phyloP scores from a whole-genome alignment of 176 grass and related monocot species.

The Chloris gayana region DNA sequence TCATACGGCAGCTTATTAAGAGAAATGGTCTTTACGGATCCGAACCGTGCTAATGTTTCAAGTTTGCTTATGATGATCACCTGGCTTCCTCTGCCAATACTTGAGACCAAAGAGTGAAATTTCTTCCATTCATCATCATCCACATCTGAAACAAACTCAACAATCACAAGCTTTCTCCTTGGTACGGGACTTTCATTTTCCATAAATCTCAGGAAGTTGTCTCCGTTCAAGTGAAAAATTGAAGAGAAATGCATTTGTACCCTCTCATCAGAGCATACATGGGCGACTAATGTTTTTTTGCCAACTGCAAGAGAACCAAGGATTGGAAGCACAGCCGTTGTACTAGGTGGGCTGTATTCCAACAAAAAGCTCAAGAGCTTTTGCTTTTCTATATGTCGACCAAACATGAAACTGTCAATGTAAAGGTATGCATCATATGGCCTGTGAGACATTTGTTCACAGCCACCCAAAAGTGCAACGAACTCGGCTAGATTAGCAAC shows the following conservation, averaged over 20 bases:
- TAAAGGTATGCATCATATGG: slow-evolving; percentile 10
- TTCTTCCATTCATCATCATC: background rate
- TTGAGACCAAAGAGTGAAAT: background rate
- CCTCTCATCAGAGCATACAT: slow-evolving; percentile 23
- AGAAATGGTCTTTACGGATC: background rate
- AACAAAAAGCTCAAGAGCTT: slow-evolving; percentile 22
- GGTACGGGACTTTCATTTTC: background rate
- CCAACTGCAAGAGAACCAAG: background rate
- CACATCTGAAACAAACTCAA: slow-evolving; percentile 17
- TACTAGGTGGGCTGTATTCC: background rate
- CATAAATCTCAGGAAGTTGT: background rate
- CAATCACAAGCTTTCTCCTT: background rate
- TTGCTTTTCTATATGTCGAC: slow-evolving; percentile 21
- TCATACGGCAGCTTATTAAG: background rate
- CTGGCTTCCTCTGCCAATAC: background rate
- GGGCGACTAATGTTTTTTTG: slow-evolving; percentile 22
- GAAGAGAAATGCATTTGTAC: background rate
- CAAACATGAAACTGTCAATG: slow-evolving; percentile 31
- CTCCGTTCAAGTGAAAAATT: background rate
- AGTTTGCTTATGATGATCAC: slow-evolving; percentile 7
- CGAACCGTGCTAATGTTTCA: slow-evolving; percentile 8
- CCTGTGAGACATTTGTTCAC: background rate
- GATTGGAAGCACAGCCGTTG: background rate
- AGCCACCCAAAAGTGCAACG: background rate
- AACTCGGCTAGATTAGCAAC: slow-evolving; percentile 1